phyloP scores from a whole-genome alignment of 306 rosid genomes.

The Gastrolobium bilobum region DNA sequence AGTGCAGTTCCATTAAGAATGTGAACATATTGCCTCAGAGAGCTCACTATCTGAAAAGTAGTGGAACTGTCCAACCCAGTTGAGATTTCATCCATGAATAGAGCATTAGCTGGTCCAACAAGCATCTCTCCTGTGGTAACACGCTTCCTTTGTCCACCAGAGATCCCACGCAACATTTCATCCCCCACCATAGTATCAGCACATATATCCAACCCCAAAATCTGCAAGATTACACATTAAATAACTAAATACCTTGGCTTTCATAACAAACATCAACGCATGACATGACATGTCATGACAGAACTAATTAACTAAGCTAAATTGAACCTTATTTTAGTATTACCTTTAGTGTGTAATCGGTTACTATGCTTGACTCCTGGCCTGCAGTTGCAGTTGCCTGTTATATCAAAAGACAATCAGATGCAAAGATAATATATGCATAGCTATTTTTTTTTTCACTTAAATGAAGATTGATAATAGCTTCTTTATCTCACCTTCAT shows the following conservation, averaged over 20 bases:
- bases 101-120: constrained; percentile 66
- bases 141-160: constrained; percentile 90
- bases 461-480: background rate
- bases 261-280: background rate
- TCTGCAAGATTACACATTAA: constrained; percentile 44
- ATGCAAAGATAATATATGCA: background rate
- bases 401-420: constrained; percentile 26
- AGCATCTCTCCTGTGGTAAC: constrained; percentile 76
- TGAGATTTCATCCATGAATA: constrained; percentile 69
- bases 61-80: constrained; percentile 70
- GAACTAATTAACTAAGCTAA: background rate
- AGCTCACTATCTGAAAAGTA: constrained; percentile 62
- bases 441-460: too few relatives aligned
- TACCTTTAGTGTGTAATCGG: constrained; percentile 82
- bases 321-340: background rate
- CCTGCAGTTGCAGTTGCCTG: constrained; percentile 62
- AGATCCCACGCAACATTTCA: constrained; percentile 80
- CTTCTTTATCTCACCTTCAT: constrained; percentile 66
- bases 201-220: constrained; percentile 77
- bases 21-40: constrained; percentile 55
- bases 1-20: constrained; percentile 60
- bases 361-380: constrained; percentile 66
- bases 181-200: constrained; percentile 65
- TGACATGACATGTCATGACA: background rate
- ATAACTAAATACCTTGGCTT: constrained; percentile 11